Evolutionary conservation across 371 early-diverging fungal species (phyloP).

Genomic region (Dichotomocladium elegans): DNA sequence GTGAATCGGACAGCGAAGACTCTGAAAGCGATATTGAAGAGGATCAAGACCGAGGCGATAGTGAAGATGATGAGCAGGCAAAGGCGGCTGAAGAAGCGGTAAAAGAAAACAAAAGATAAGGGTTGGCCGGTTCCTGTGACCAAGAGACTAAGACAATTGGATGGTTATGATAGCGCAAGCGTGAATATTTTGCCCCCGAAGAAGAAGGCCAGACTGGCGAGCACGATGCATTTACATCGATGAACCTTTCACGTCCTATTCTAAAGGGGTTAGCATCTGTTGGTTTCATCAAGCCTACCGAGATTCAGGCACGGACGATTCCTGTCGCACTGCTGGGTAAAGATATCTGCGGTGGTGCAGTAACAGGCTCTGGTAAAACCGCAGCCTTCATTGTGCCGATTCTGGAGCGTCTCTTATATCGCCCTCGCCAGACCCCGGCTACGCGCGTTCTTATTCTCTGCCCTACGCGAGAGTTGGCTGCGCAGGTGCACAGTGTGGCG

Average conservation of each 20-base stretch:
- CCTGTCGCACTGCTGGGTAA: slow-evolving; percentile 96
- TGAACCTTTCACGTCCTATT: slow-evolving; percentile 95
- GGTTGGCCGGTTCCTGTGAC: background rate
- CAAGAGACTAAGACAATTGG: too few relatives aligned
- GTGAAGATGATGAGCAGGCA: slow-evolving; percentile 42
- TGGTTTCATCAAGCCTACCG: slow-evolving; percentile 93
- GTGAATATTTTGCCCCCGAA: slow-evolving; percentile 73
- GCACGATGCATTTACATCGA: slow-evolving; percentile 75
- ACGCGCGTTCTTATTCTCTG: slow-evolving; percentile 95
- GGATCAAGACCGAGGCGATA: slow-evolving; percentile 22
- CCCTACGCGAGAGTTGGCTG: slow-evolving; percentile 99
- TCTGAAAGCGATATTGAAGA: slow-evolving; percentile 21
- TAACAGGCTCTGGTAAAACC: slow-evolving; percentile 99
- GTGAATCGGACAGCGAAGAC: slow-evolving; percentile 13
- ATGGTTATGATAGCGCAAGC: slow-evolving; percentile 67
- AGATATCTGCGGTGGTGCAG: slow-evolving; percentile 99
- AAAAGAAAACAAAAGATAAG: background rate
- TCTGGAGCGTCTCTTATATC: slow-evolving; percentile 90
- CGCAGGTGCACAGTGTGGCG: slow-evolving; percentile 94
- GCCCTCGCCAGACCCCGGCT: slow-evolving; percentile 74
- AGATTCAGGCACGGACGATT: slow-evolving; percentile 95
- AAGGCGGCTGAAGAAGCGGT: slow-evolving; percentile 36
- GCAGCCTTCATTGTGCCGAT: slow-evolving; percentile 98
- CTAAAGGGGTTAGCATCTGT: slow-evolving; percentile 87
- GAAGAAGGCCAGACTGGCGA: slow-evolving; percentile 44